phyloP scores from a whole-genome alignment of 2,329 filamentous ascomycete species.

The Calonectria hongkongensis region DNA sequence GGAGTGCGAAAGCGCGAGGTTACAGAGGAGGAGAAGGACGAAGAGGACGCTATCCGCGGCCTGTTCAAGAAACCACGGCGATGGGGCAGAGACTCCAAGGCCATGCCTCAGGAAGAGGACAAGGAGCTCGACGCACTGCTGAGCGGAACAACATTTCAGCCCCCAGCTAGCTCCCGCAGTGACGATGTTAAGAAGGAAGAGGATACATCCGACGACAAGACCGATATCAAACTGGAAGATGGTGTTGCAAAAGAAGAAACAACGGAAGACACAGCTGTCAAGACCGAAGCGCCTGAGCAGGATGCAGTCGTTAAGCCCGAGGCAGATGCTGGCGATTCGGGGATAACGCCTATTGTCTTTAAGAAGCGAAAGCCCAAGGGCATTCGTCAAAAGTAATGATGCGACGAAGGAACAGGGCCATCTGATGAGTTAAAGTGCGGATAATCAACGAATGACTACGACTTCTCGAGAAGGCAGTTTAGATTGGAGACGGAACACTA shows the following conservation, averaged over 20 bases:
- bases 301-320: conserved; percentile 57
- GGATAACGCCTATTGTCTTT: conserved; percentile 76
- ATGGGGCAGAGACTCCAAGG: conserved; percentile 73
- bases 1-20: conserved; percentile 78
- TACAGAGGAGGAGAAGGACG: conserved; percentile 77
- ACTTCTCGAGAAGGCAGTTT: neutral
- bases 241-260: conserved; percentile 34
- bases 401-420: neutral
- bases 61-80: conserved; percentile 76
- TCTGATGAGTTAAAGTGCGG: neutral
- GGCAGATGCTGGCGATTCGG: conserved; percentile 48
- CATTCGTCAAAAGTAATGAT: conserved; percentile 73
- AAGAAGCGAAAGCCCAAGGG: conserved; percentile 86
- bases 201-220: conserved; percentile 45
- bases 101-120: conserved; percentile 67
- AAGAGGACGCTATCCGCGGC: conserved; percentile 74
- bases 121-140: conserved; percentile 79
- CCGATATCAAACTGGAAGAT: conserved; percentile 58
- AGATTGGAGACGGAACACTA: neutral
- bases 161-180: conserved; percentile 54
- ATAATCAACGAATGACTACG: neutral
- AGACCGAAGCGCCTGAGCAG: conserved; percentile 62
- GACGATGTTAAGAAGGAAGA: conserved; percentile 47
- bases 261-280: conserved; percentile 54
- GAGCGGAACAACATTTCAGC: conserved; percentile 59